Evolutionary conservation across 495 filamentous ascomycete species (phyloP), one percentile per base, ranked within the genome.

Genomic region (Aspergillus nidulans): DNA sequence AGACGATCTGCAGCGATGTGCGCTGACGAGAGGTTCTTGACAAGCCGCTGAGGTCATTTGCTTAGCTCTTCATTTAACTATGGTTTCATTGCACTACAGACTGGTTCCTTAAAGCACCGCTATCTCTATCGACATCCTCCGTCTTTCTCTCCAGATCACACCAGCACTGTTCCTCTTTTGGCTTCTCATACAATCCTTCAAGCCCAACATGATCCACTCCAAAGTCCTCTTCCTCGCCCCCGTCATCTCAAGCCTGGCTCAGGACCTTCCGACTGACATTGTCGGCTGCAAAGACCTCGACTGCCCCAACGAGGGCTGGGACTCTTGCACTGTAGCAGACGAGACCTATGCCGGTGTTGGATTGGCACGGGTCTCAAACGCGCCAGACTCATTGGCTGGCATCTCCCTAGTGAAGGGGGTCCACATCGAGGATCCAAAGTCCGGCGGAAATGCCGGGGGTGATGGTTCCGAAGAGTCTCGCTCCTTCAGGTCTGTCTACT

Each of bases 391-490:
- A 2, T 52, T 63, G 2, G 43, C 45, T 1, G 57, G 57, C 13
- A 28, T 63, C 8, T 60, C 61, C 28, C 50, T 60, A 1, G 45
- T 63, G n/a, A 60, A 60, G 21, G 61, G 51, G 7, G 57, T 63
- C 9, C 56, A 60, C n/a, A 41, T 63, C 12, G 28, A 49, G 13
- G 39, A 53, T 12, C 2, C 43, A 2, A 41, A 16, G 15, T 34
- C 30, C 9, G 10, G 30, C 26, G 9, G 26, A n/a, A n/a, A n/a
- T n/a, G 32, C 36, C 20, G 45, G 20, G 6, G 44, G 28, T n/a
- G 57, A 50, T 15, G 49, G 49, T 0, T 6, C 39, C n/a, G 39
- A 30, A 5, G 38, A 28, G 20, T 20, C 49, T 30, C 57, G 48
- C 34, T 34, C 45, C 1, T 55, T 51, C 28, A 54, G 40, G n/a